phyloP scores from a whole-genome alignment of 2,329 filamentous ascomycete species.

The Botryotinia convoluta region DNA sequence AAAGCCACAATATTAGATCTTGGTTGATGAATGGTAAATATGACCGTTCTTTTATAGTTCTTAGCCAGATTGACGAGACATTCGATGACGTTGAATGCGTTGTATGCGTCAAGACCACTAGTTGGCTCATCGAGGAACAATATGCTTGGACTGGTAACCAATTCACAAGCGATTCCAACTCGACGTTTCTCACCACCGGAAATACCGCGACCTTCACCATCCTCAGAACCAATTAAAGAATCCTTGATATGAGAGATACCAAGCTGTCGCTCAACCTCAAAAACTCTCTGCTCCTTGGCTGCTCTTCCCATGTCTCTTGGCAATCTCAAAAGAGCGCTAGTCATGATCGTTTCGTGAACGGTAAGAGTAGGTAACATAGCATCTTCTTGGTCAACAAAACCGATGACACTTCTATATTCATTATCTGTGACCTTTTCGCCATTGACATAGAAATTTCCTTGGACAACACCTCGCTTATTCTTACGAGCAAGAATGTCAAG shows the following conservation, averaged over 20 bases:
- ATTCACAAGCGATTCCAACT: conserved; percentile 94
- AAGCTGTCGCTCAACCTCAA: conserved; percentile 92
- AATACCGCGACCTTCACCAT: conserved; percentile 89
- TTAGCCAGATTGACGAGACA: conserved; percentile 93
- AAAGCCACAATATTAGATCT: conserved; percentile 97
- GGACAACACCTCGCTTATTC: conserved; percentile 81
- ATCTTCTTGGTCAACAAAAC: conserved; percentile 97
- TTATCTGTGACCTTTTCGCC: conserved; percentile 82
- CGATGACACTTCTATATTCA: conserved; percentile 88
- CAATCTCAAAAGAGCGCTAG: conserved; percentile 86
- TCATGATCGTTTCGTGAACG: conserved; percentile 96
- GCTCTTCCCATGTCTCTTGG: conserved; percentile 83
- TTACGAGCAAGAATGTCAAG: conserved; percentile 93
- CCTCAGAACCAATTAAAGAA: conserved; percentile 93
- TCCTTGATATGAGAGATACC: conserved; percentile 93
- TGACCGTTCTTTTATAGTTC: conserved; percentile 92
- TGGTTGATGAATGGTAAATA: conserved; percentile 98
- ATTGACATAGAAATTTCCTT: conserved; percentile 87
- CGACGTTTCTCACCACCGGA: conserved; percentile 95
- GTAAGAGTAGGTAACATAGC: conserved; percentile 94
- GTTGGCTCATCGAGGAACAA: conserved; percentile 97
- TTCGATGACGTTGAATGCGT: conserved; percentile 97
- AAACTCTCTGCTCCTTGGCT: conserved; percentile 87
- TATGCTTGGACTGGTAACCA: conserved; percentile 96
- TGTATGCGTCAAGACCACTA: conserved; percentile 92